These are phyloP conservation scores for Pseudogymnoascus sp. DNA, from an alignment of 2,329 filamentous ascomycete species.

Conservation along the genomic window DNA sequence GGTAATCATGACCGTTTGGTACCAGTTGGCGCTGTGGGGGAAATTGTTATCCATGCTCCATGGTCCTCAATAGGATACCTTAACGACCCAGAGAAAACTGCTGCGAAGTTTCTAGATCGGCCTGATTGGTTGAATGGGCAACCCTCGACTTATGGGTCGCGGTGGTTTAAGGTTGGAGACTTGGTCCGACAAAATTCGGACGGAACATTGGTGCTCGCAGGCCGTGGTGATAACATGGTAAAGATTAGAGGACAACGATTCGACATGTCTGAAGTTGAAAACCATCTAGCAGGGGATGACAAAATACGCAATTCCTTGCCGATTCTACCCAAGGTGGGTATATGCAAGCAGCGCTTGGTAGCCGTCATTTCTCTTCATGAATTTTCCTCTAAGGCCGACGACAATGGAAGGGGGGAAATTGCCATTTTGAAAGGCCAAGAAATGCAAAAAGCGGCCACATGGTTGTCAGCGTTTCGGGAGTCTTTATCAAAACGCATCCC, in stretches of 20 bases:
- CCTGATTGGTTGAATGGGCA: constrained; percentile 22
- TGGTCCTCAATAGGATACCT: constrained; percentile 33
- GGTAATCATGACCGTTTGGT: constrained; percentile 28
- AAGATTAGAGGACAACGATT: constrained; percentile 57
- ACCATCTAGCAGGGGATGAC: not conserved
- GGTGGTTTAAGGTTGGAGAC: constrained; percentile 27
- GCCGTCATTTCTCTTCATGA: not conserved
- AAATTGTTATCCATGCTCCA: constrained; percentile 32
- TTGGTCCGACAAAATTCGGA: constrained; percentile 43
- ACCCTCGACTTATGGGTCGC: not conserved
- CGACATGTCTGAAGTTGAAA: constrained; percentile 53
- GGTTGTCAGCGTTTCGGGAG: not conserved
- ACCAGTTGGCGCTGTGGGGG: constrained; percentile 29
- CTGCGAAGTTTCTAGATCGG: constrained; percentile 28
- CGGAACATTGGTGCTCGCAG: constrained; percentile 51
- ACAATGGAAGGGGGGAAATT: not conserved
- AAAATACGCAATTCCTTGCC: not conserved
- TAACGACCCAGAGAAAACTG: constrained; percentile 30
- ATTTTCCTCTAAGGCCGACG: not conserved
- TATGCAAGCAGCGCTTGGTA: not conserved
- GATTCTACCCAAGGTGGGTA: not conserved
- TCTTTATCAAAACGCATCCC: not conserved
- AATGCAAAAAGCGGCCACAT: not conserved
- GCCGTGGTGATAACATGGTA: constrained; percentile 55
- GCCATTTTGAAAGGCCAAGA: not conserved